Evolutionary conservation across 2,329 filamentous ascomycete genomes (phyloP), one percentile per base, ranked within the genome.

Genomic region (Paecilomyces fulvus): DNA sequence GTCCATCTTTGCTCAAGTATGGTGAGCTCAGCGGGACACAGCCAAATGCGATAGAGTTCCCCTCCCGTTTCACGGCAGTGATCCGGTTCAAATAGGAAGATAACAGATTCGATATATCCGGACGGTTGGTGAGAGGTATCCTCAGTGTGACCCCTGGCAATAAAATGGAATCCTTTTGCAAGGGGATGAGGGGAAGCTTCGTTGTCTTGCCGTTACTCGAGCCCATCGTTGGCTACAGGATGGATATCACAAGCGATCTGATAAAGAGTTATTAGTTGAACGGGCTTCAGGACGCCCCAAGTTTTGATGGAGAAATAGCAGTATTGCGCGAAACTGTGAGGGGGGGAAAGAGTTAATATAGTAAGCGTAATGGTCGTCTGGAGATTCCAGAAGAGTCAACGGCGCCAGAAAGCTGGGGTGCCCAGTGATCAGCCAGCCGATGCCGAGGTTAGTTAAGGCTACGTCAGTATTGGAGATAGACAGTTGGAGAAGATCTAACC

Each of bases 91-190:
- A 92, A 58, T 96, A 83, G 64, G 87, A 86, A 20, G 91, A 89
- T 56, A 99, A 84, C 49, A 97, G 83, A 53, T 92, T 89, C 54
- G 90, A 87, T 63, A 97, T 87, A 73, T 97, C 94, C 63, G 90
- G 85, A 53, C 92, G 89, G 72, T 87, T 86, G 46, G 87, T 84
- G 54, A 96, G 87, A 55, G 90, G 85, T 62, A 97, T 88, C 64
- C 92, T 88, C 64, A 95, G 83, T 53, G 92, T 85, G 56, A 92
- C 85, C 60, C 91, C 90, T 3, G 94, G 94, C 9, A 96, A 83
- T 46, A 97, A 84, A 63, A 96, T 88, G 60, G 85, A 83, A 62
- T 87, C 88, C 67, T 87, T 85, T 54, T 90, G 84, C 49, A 97
- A 83, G 37, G 91, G 89, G 63, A 97, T 87, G 65, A 97, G 77